Conservation (phyloP, 176 grass and related monocot species). For the Rhipidocladum racemiflorum region DNA sequence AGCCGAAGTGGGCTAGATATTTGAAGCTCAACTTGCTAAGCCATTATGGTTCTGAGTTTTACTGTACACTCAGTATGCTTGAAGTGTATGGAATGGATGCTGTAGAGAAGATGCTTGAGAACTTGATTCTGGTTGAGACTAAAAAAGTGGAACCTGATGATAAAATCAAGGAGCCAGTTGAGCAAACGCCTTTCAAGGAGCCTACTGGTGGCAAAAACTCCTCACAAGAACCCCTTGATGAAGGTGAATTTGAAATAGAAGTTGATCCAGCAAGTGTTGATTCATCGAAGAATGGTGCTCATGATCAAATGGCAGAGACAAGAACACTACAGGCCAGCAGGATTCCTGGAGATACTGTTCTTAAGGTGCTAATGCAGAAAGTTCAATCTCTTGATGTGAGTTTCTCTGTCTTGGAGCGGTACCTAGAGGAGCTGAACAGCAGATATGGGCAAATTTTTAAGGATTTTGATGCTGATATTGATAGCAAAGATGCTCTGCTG, state of each 20-base stretch:
- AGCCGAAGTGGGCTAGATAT: slow-evolving; percentile 91
- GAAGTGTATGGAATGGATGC: slow-evolving; percentile 99
- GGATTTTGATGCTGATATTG: slow-evolving; percentile 90
- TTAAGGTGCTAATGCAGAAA: slow-evolving; percentile 96
- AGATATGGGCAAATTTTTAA: slow-evolving; percentile 96
- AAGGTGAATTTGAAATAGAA: slow-evolving; percentile 51
- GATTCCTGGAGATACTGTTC: slow-evolving; percentile 86
- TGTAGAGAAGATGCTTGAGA: slow-evolving; percentile 92
- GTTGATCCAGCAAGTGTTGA: slow-evolving; percentile 52
- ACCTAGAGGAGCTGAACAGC: slow-evolving; percentile 89
- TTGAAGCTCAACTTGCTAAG: slow-evolving; percentile 79
- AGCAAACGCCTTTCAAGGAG: slow-evolving; percentile 47
- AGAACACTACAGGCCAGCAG: slow-evolving; percentile 71
- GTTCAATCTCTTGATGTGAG: slow-evolving; percentile 94
- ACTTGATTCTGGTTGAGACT: slow-evolving; percentile 87
- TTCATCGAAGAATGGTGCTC: slow-evolving; percentile 33
- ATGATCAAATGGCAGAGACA: slow-evolving; percentile 52
- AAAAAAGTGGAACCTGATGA: slow-evolving; percentile 59
- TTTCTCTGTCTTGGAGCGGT: slow-evolving; percentile 89
- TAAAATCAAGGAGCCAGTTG: slow-evolving; percentile 40
- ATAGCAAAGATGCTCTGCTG: slow-evolving; percentile 57
- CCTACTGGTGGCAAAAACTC: slow-evolving; percentile 43
- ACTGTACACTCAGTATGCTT: slow-evolving; percentile 83
- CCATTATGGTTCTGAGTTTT: slow-evolving; percentile 95
- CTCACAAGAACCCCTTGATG: slow-evolving; percentile 39